phyloP scores from a whole-genome alignment of 345 rosid species.

The Brassica carinata region DNA sequence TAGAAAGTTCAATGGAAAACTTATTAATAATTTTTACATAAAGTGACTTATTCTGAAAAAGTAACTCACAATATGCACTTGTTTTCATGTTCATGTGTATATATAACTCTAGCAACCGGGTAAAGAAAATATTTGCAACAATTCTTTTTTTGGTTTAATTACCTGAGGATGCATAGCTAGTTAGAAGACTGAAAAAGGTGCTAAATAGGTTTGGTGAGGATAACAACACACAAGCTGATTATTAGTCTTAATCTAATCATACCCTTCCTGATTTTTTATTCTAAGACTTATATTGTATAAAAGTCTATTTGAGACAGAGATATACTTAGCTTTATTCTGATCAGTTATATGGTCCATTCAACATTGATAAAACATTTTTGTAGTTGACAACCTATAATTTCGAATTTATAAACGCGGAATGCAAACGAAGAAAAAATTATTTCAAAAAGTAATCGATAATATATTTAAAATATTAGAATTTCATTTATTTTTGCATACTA shows the following conservation, averaged over 20 bases:
- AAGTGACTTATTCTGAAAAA: neutral
- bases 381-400: neutral
- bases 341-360: neutral
- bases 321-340: neutral
- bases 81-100: neutral
- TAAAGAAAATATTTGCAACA: neutral
- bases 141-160: neutral
- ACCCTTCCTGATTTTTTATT: slow-evolving; percentile 26
- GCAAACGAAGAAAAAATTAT: neutral
- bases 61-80: neutral
- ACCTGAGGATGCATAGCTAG: neutral
- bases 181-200: slow-evolving; percentile 2
- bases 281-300: neutral
- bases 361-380: neutral
- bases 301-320: neutral
- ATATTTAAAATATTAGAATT: neutral
- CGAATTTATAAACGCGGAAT: neutral
- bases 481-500: neutral
- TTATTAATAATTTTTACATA: neutral
- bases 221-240: slow-evolving; percentile 21
- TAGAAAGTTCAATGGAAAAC: neutral
- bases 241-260: slow-evolving; percentile 33
- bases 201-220: slow-evolving; percentile 36
- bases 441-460: neutral
- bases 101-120: slow-evolving; percentile 1